phyloP scores from a whole-genome alignment of 345 rosid genomes.

The Rubroshorea leprosula region DNA sequence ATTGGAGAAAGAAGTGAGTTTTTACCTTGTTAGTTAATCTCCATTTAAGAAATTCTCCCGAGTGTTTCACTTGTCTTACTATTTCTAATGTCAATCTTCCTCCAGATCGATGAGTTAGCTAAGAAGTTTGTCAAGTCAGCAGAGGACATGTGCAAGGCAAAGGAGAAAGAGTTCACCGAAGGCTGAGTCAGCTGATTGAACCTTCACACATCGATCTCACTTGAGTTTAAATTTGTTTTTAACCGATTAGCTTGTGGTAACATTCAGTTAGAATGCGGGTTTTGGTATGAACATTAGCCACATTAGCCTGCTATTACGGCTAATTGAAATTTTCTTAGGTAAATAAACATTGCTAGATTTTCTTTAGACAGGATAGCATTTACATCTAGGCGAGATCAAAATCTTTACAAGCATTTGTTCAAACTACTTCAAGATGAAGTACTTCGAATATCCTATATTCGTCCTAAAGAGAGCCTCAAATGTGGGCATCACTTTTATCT shows the following conservation, averaged over 20 bases:
- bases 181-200: constrained; percentile 32
- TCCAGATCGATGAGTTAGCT: constrained; percentile 75
- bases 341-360: not conserved
- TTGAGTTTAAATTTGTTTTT: not conserved
- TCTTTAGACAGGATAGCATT: not conserved
- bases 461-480: too few relatives aligned
- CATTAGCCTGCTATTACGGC: not conserved
- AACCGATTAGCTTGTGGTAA: not conserved
- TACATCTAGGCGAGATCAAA: too few relatives aligned
- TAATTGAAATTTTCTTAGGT: not conserved
- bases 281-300: not conserved
- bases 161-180: constrained; percentile 75
- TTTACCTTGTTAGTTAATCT: not conserved
- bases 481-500: too few relatives aligned
- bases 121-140: constrained; percentile 77
- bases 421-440: too few relatives aligned
- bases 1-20: constrained; percentile 85
- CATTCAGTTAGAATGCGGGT: not conserved
- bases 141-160: constrained; percentile 85
- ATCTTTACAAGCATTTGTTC: too few relatives aligned
- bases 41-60: not conserved
- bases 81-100: constrained; percentile 1
- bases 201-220: not conserved
- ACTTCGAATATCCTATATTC: too few relatives aligned
- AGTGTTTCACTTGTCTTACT: not conserved